phyloP scores from a whole-genome alignment of 2,329 filamentous ascomycete species.

The Diaporthe vexans region DNA sequence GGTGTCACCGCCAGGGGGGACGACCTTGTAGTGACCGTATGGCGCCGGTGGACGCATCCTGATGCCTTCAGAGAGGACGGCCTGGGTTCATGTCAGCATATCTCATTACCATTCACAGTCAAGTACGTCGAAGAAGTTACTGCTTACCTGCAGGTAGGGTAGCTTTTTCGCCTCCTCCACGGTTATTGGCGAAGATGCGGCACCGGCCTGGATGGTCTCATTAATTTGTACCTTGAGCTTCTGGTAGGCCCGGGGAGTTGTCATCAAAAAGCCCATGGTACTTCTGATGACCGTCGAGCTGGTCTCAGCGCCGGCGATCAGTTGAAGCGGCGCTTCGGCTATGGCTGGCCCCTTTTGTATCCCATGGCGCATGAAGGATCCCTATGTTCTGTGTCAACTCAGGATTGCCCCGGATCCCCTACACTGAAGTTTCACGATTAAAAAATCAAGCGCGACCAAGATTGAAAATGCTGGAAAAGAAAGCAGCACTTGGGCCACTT shows the following conservation, averaged over 20 bases:
- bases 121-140: not conserved
- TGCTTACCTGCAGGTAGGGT: slow-evolving; percentile 48
- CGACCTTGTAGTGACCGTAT: slow-evolving; percentile 40
- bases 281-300: slow-evolving; percentile 63
- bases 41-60: slow-evolving; percentile 52
- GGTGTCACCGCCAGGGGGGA: slow-evolving; percentile 25
- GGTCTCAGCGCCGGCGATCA: slow-evolving; percentile 64
- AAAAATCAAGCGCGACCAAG: too few relatives aligned
- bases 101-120: too few relatives aligned
- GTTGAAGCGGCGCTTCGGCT: slow-evolving; percentile 50
- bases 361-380: slow-evolving; percentile 61
- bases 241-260: slow-evolving; percentile 36
- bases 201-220: slow-evolving; percentile 11
- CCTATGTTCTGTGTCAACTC: slow-evolving; percentile 36
- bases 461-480: too few relatives aligned
- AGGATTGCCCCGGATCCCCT: too few relatives aligned
- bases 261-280: slow-evolving; percentile 47
- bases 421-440: not conserved
- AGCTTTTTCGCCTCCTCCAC: slow-evolving; percentile 46
- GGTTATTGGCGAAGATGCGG: slow-evolving; percentile 39
- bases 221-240: slow-evolving; percentile 42
- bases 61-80: slow-evolving; percentile 55
- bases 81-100: not conserved
- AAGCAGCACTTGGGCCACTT: not conserved
- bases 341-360: slow-evolving; percentile 58